phyloP scores from a whole-genome alignment of 2,329 filamentous ascomycete species.

The Mollisia scopiformis region DNA sequence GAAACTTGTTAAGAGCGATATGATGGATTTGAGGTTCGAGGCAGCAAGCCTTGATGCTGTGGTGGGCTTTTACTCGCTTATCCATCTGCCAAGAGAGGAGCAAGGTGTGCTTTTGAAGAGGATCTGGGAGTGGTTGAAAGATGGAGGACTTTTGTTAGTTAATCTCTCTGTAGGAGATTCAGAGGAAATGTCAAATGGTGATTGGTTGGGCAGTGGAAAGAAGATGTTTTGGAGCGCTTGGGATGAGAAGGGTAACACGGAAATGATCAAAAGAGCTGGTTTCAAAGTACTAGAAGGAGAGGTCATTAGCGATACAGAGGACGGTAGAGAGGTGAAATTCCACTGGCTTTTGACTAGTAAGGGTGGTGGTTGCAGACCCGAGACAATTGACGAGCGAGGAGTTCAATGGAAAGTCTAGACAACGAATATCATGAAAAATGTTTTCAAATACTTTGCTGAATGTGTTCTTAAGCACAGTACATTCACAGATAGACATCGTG shows the following conservation, averaged over 20 bases:
- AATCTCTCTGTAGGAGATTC: conserved; percentile 35
- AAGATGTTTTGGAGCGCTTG: background rate
- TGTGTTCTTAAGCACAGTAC: too few relatives aligned
- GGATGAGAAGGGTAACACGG: background rate
- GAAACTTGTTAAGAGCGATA: conserved; percentile 39
- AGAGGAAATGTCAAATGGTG: background rate
- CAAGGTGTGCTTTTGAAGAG: conserved; percentile 41
- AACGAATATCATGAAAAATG: too few relatives aligned
- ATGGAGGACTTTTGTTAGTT: conserved; percentile 43
- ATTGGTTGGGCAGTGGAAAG: background rate
- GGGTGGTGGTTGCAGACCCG: background rate
- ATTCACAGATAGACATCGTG: too few relatives aligned
- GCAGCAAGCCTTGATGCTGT: conserved; percentile 42
- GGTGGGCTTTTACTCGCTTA: conserved; percentile 46
- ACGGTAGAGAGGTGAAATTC: background rate
- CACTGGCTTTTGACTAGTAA: background rate
- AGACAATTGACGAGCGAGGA: background rate
- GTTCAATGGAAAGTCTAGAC: background rate
- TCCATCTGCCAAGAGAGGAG: conserved; percentile 47
- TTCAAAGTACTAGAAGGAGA: background rate
- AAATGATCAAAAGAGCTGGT: background rate
- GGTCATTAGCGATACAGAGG: background rate
- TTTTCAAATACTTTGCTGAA: too few relatives aligned
- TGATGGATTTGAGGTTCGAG: conserved; percentile 42
- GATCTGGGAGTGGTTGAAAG: conserved; percentile 44